Evolutionary conservation across 2,329 filamentous ascomycete genomes (phyloP), one percentile per base, ranked within the genome.

Genomic region (Calonectria multiphialidica): DNA sequence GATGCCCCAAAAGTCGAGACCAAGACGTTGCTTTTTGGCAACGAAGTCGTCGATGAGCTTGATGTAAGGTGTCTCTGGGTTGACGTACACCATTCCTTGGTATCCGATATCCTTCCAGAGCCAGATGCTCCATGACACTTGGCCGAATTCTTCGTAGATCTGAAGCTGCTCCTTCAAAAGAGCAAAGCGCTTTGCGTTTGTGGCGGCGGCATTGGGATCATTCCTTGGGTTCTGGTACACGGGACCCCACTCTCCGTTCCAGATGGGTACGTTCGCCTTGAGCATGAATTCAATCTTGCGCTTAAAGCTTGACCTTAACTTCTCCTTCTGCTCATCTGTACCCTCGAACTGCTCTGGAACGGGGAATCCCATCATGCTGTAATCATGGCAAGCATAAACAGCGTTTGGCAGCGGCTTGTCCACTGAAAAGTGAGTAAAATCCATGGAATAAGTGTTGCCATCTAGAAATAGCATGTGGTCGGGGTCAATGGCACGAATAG

Each of bases 41-140:
- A 91, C 78, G 66, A 91, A 90, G 0, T 86, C 84, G 21, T 83
- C 77, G 49, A 91, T 85, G 2, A 87, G 85, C 25, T 83, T 83
- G 79, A 90, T 89, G 81, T 89, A 90, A 2, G 83, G 75, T 9
- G 84, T 86, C 13, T 86, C 79, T 0, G 87, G 86, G 40, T 83
- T 82, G 0, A 87, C 82, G 72, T 88, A 87, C 0, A 89, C 82
- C 88, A 91, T 90, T 7, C 88, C 89, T 78, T 90, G 88, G 53
- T 88, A 84, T 0, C 89, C 88, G 45, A 90, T 86, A 70, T 91
- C 88, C 78, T 90, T 91, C 80, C 90, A 90, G 0, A 89, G 80
- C 89, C 89, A 91, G 76, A 92, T 92, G 16, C 83, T 88, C 91
- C 90, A 92, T 87, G 80, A 79, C 87, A 66, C 49, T 37, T 66